These are phyloP conservation scores for Aspergillus fumigatiaffinis DNA, from an alignment of 2,329 filamentous ascomycete species.

Conservation along the genomic window DNA sequence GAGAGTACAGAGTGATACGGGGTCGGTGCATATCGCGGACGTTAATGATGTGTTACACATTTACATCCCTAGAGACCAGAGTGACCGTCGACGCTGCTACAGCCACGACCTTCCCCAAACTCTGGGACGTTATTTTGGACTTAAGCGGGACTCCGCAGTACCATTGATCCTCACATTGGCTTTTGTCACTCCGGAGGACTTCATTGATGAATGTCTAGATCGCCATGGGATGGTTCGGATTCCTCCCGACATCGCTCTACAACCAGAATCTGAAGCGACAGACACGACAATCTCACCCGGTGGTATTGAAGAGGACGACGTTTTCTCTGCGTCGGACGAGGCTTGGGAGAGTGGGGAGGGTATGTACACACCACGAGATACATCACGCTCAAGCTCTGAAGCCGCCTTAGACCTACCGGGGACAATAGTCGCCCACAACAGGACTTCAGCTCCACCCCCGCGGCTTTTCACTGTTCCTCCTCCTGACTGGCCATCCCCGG, in stretches of 20 bases:
- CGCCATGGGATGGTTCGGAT: background rate
- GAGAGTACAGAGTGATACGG: constrained; percentile 3
- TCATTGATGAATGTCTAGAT: constrained; percentile 1
- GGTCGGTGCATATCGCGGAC: background rate
- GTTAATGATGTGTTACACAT: background rate
- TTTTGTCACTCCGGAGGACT: background rate
- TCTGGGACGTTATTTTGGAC: background rate
- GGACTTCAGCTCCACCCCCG: too few species aligned
- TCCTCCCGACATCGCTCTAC: background rate
- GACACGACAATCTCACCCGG: too few species aligned
- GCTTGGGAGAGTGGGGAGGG: too few species aligned
- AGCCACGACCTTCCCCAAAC: background rate
- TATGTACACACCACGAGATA: too few species aligned
- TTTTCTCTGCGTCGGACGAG: background rate
- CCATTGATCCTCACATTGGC: background rate
- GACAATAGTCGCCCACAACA: too few species aligned
- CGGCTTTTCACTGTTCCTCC: too few species aligned
- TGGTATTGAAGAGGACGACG: too few species aligned
- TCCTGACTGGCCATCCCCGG: too few species aligned
- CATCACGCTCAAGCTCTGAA: too few species aligned
- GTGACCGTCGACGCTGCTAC: constrained; percentile 1
- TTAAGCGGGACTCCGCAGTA: background rate
- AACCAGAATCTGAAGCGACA: background rate
- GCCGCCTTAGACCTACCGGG: too few species aligned
- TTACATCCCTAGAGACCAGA: constrained; percentile 1